phyloP scores from a whole-genome alignment of 495 filamentous ascomycete genomes.

The Podospora appendiculata region DNA sequence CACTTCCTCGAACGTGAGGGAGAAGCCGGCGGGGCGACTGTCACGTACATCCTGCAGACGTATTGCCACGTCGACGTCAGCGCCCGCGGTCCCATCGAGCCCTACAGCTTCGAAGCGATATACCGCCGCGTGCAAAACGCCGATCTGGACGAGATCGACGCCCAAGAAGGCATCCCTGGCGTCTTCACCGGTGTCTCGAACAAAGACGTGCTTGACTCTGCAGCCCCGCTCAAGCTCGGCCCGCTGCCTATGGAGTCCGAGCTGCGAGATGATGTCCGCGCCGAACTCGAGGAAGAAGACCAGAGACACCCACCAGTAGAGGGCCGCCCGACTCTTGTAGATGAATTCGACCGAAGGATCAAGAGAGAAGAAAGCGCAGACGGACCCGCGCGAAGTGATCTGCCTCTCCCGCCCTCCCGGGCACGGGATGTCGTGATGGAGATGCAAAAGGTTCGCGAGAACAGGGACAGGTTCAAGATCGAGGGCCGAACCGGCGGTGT shows the following conservation, averaged over 20 bases:
- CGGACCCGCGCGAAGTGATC: conserved; percentile 61
- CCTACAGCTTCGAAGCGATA: conserved; percentile 74
- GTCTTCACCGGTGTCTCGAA: conserved; percentile 81
- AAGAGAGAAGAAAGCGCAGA: conserved; percentile 88
- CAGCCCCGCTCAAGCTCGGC: conserved; percentile 62
- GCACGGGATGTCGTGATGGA: conserved; percentile 88
- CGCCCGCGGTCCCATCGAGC: conserved; percentile 65
- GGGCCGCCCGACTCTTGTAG: conserved; percentile 57
- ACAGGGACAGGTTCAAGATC: conserved; percentile 81
- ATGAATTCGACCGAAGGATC: conserved; percentile 74
- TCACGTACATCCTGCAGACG: conserved; percentile 67
- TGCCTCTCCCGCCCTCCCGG: conserved; percentile 78
- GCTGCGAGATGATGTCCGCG: conserved; percentile 70
- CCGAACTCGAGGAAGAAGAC: conserved; percentile 76
- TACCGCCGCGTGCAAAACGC: conserved; percentile 48
- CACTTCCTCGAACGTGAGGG: conserved; percentile 80
- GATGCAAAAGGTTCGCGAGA: conserved; percentile 88
- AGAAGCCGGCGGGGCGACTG: conserved; percentile 66
- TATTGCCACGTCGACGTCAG: conserved; percentile 65
- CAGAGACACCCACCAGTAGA: conserved; percentile 55
- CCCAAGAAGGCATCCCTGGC: conserved; percentile 91
- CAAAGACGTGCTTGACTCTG: conserved; percentile 51
- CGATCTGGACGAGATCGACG: conserved; percentile 59
- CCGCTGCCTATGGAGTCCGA: conserved; percentile 72
- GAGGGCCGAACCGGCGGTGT: conserved; percentile 71